Percentiles rank a stretch among this genome's conserved stretches.
Conservation (phyloP, 192 early-diverging fungal species). For the Coemansia sp. region DNA sequence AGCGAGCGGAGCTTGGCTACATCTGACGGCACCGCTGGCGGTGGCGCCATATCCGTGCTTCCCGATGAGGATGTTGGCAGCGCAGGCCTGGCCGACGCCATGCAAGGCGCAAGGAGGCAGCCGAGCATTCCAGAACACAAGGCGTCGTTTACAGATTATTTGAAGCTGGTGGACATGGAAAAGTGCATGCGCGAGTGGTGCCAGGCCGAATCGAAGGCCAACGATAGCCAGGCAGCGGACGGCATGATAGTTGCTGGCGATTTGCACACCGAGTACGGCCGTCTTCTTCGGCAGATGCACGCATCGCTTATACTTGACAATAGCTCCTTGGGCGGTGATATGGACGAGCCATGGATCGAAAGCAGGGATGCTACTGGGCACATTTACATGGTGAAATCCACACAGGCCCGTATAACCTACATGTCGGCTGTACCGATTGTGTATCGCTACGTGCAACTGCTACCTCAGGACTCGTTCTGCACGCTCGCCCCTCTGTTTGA, state of each 20-base stretch:
- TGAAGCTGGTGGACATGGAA: slow-evolving; percentile 54
- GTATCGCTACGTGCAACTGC: slow-evolving; percentile 67
- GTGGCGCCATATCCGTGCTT: background rate
- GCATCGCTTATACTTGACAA: slow-evolving; percentile 17
- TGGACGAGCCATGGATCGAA: slow-evolving; percentile 41
- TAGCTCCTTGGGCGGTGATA: slow-evolving; percentile 20
- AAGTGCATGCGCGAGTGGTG: slow-evolving; percentile 66
- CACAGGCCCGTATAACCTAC: slow-evolving; percentile 71
- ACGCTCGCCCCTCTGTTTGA: slow-evolving; percentile 57
- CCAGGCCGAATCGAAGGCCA: slow-evolving; percentile 8
- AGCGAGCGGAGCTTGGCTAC: background rate
- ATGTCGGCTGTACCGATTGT: slow-evolving; percentile 65
- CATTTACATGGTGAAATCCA: slow-evolving; percentile 60
- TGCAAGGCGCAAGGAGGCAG: background rate
- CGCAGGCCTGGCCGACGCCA: background rate
- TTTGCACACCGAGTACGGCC: slow-evolving; percentile 23
- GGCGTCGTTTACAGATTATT: slow-evolving; percentile 38
- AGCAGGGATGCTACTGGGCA: slow-evolving; percentile 41
- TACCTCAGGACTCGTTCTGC: slow-evolving; percentile 66
- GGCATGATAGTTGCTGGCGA: slow-evolving; percentile 21
- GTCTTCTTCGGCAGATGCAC: slow-evolving; percentile 14
- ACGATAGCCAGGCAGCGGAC: background rate
- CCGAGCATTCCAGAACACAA: slow-evolving; percentile 14
- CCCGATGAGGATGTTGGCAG: background rate
- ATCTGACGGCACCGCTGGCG: background rate